Base-by-base conservation (phyloP, 1,284 basidiomycete species). In the Cutaneotrichosporon dermatis region DNA sequence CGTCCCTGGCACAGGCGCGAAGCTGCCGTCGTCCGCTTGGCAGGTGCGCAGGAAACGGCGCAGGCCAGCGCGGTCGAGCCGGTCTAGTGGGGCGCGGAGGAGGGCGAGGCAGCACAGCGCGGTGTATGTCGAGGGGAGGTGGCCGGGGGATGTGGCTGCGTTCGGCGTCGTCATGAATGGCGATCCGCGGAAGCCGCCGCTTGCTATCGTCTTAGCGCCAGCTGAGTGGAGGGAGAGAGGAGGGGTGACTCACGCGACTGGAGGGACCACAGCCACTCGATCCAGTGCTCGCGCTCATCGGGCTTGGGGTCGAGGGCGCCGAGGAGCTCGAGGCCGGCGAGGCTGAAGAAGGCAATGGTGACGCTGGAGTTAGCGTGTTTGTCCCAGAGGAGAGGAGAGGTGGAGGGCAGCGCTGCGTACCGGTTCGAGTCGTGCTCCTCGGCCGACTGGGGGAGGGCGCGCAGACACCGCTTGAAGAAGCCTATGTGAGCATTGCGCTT, bases 121-220 rank as follows among this genome's bases (percentile, higher is more conserved):
- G 0, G 91, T 90, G 71, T 96, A 96, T 7, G 92, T 92, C 83
- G 92, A 90, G 59, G 94, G 91, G n/a, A 95, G 80, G 73, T 95
- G 89, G 0, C 89, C 87, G 4, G 83, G 82, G 62, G 89, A 84
- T 64, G 83, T 82, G 53, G 82, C 78, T 4, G 78, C 76, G 69
- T 59, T 76, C 73, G 80, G 78, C 52, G 41, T 70, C 4, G 66
- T 82, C 82, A 87, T 85, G 67, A 85, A 89, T 12, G 87, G 81
- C 46, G 89, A 86, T 4, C 89, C 88, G 63, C 84, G 80, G 70
- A 93, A 94, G 2, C 90, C 91, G 54, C 88, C 83, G 2, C 84
- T 84, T 66, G 69, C 76, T 85, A 78, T 50, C 25, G 48, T 50
- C 39, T 58, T 43, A 35, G 42, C 42, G 43, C 7, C 42, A 33